Percentiles rank a stretch among this genome's conserved stretches.
These are phyloP conservation scores for Rhizoclosmatium sp. DNA, from an alignment of 192 early-diverging fungal species.

Conservation along the genomic window DNA sequence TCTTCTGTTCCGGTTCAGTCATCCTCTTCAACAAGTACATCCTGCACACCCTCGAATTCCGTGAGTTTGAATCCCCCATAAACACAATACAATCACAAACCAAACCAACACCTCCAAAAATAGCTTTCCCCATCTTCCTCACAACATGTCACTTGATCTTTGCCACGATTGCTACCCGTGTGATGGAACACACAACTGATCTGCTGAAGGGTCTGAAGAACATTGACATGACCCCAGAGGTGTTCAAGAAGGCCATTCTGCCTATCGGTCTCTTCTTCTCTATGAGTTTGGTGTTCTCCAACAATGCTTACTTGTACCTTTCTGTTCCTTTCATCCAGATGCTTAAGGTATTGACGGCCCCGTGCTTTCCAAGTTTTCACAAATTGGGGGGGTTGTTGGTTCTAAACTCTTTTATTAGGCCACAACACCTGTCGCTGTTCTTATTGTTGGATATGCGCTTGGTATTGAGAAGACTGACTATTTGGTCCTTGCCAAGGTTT, in stretches of 20 bases:
- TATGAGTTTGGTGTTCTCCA: constrained; percentile 41
- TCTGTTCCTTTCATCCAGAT: constrained; percentile 53
- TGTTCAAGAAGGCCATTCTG: constrained; percentile 56
- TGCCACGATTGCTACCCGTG: constrained; percentile 64
- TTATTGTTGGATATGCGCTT: constrained; percentile 34
- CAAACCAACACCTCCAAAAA: not conserved
- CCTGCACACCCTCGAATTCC: constrained; percentile 29
- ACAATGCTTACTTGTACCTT: constrained; percentile 49
- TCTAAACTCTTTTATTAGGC: constrained; percentile 30
- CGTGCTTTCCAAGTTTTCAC: not conserved
- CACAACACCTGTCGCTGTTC: constrained; percentile 44
- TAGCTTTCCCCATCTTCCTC: constrained; percentile 50
- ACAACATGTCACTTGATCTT: constrained; percentile 50
- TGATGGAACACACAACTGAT: constrained; percentile 64
- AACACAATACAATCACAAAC: constrained; percentile 4
- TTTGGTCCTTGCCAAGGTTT: constrained; percentile 34
- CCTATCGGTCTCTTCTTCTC: constrained; percentile 49
- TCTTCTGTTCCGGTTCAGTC: constrained; percentile 22
- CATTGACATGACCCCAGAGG: constrained; percentile 63
- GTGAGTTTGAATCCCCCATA: not conserved
- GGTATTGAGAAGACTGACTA: constrained; percentile 25
- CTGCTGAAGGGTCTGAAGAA: constrained; percentile 68
- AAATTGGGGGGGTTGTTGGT: not conserved
- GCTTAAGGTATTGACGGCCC: constrained; percentile 38
- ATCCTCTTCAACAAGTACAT: constrained; percentile 38